These are phyloP conservation scores for Galeopsis tetrahit DNA, from an alignment of 257 asterid genomes.

Conservation along the genomic window DNA sequence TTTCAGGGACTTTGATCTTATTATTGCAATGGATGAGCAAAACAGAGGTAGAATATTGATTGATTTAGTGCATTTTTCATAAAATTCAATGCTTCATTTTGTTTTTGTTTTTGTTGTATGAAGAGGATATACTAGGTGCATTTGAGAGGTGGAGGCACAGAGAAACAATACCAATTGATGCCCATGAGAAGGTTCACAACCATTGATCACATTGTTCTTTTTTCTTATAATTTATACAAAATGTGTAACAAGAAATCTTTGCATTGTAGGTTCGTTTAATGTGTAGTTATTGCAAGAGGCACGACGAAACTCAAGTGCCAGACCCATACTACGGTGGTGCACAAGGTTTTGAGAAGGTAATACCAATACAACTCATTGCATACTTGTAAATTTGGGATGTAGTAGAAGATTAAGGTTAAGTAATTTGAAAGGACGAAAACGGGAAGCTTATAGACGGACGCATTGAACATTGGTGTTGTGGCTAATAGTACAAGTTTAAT, in stretches of 20 bases:
- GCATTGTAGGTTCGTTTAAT: constrained; percentile 58
- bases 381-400: too few species aligned
- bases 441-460: too few species aligned
- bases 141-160: constrained; percentile 80
- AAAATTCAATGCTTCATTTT: neutral
- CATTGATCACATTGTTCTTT: neutral
- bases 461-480: too few species aligned
- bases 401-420: too few species aligned
- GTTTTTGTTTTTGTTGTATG: constrained; percentile 26
- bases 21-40: constrained; percentile 90
- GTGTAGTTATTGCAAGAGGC: constrained; percentile 83
- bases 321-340: constrained; percentile 93
- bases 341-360: constrained; percentile 91
- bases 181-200: constrained; percentile 57
- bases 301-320: constrained; percentile 74
- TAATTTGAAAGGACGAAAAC: too few species aligned
- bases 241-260: too few species aligned
- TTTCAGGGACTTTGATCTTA: constrained; percentile 88
- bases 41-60: constrained; percentile 63
- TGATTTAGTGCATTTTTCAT: too few species aligned
- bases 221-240: too few species aligned
- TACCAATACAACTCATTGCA: neutral
- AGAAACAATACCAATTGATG: constrained; percentile 61
- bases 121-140: constrained; percentile 66
- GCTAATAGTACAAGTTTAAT: neutral